Base-by-base conservation (phyloP, 2,329 filamentous ascomycete genomes). In the Zopfia rhizophila region DNA sequence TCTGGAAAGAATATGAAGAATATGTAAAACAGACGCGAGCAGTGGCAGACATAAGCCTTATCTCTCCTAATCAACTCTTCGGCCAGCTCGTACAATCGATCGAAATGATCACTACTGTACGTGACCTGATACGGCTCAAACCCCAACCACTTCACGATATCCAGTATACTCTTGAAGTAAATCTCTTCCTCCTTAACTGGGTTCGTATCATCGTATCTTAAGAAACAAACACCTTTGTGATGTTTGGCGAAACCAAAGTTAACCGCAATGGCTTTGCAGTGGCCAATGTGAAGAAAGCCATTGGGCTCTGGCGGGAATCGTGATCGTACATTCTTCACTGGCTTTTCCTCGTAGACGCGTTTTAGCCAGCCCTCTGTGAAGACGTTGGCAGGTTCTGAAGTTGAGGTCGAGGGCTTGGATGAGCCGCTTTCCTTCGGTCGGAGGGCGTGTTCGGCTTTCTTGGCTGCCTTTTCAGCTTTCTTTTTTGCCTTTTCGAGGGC, bases 201-300 rank as follows among this genome's bases (percentile, higher is more conserved):
- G 70, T 97, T 97, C 11, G 94, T 97, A 63, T 97, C 94, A 69
- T 97, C 94, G 70, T 90, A 96, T 61, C 93, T 82, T 51, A 91
- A 74, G 64, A 88, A 87, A 72, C 85, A 89, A 51, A 86, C 78
- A 47, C 93, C 93, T 24, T 88, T 88, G 68, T 96, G 89, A 65
- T 87, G 86, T 65, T 83, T 85, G 11, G 94, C 93, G 69, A 97
- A 97, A 5, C 93, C 93, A 74, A 97, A 97, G 75, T 97, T 97
- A 72, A 97, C 85, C 0, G 91, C 88, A 70, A 97, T 97, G 16
- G 94, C 93, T 77, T 97, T 97, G 56, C 89, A 89, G 69, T 97
- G 94, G 14, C 93, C 93, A 59, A 97, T 89, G 68, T 97, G 92
- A 7, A 97, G 82, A 69, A 88, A 97, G 42, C 93, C 94, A 70